A percentile compares a stretch with the other conserved stretches of the same genome.
Conservation (phyloP, 768 basidiomycete species). For the Naganishia antarctica region DNA sequence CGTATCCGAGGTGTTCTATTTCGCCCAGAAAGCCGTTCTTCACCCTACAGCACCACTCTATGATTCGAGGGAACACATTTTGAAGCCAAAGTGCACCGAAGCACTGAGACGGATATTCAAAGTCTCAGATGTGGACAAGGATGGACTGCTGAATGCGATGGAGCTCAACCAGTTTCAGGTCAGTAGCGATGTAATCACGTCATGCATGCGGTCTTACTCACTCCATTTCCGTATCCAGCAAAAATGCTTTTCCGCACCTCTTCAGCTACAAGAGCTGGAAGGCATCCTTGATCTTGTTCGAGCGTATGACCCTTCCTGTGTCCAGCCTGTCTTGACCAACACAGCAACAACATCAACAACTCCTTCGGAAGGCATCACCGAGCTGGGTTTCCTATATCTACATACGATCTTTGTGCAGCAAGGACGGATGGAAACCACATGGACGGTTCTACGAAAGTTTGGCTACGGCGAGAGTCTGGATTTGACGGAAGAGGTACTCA, state of each 20-base stretch:
- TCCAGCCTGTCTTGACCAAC: slow-evolving; percentile 53
- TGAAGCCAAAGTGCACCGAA: slow-evolving; percentile 85
- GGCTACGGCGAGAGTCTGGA: slow-evolving; percentile 93
- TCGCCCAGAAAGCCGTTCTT: slow-evolving; percentile 94
- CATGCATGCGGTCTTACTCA: neutral
- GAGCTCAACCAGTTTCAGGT: slow-evolving; percentile 98
- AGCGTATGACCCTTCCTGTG: slow-evolving; percentile 68
- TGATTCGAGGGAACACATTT: slow-evolving; percentile 90
- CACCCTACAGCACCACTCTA: slow-evolving; percentile 96
- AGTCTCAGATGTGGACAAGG: slow-evolving; percentile 89
- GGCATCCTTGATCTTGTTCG: slow-evolving; percentile 92
- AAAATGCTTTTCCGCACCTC: slow-evolving; percentile 89
- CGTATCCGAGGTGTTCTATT: slow-evolving; percentile 95
- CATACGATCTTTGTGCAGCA: slow-evolving; percentile 96
- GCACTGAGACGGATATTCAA: slow-evolving; percentile 93
- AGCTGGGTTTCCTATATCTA: slow-evolving; percentile 86
- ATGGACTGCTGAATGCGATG: slow-evolving; percentile 78
- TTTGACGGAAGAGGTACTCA: slow-evolving; percentile 78
- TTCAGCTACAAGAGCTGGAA: slow-evolving; percentile 88
- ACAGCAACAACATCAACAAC: slow-evolving; percentile 24
- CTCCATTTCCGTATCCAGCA: slow-evolving; percentile 55
- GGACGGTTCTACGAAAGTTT: slow-evolving; percentile 90
- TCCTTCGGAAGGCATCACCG: slow-evolving; percentile 64
- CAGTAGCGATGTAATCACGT: slow-evolving; percentile 29
- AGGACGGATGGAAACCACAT: slow-evolving; percentile 91